Base-by-base conservation (phyloP, 2,329 filamentous ascomycete species). In the Monosporascus ibericus region DNA sequence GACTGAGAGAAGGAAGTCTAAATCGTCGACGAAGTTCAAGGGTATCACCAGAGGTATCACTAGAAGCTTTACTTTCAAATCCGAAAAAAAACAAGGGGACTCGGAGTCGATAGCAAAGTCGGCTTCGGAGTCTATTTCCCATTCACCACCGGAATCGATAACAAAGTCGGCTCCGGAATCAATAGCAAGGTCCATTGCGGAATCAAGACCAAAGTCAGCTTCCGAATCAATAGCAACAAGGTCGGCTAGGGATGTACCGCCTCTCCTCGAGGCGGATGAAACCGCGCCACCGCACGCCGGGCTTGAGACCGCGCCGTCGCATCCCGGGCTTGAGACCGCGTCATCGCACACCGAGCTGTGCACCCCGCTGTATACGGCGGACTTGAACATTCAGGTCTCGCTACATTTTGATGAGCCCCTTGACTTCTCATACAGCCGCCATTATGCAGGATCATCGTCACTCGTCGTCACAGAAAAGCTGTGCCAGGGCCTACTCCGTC, bases 401-500 rank as follows among this genome's bases (percentile, higher is more conserved):
- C 67, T 78, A 59, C 72, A 67, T 47, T 79, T 79, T 58, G 71
- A 72, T 48, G 70, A 72, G 38, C 75, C 74, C 6, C 62, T 73
- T 47, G 68, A 72, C 44, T 70, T 71, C 48, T 67, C 71, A 24
- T 76, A 78, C 61, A 68, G 60, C 48, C 71, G 73, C 48, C 71
- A 70, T 53, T 81, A 80, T 60, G 69, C 70, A 51, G 70, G 73
- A 53, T 80, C 78, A 1, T 60, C 70, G 3, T 62, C 60, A 36
- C 71, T 81, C 47, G 63, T 68, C 17, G 70, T 72, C 47, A 73
- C 73, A 40, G 72, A 76, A 52, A 68, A 72, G n/a, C 62, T 80
- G 46, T 78, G 75, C 59, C 70, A 74, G 38, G 76, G 72, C 2
- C 63, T 81, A n/a, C 61, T 80, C 14, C 71, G 72, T 27, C 75